These are phyloP conservation scores for Epichloe sibirici DNA, from an alignment of 2,329 filamentous ascomycete genomes.

Conservation along the genomic window DNA sequence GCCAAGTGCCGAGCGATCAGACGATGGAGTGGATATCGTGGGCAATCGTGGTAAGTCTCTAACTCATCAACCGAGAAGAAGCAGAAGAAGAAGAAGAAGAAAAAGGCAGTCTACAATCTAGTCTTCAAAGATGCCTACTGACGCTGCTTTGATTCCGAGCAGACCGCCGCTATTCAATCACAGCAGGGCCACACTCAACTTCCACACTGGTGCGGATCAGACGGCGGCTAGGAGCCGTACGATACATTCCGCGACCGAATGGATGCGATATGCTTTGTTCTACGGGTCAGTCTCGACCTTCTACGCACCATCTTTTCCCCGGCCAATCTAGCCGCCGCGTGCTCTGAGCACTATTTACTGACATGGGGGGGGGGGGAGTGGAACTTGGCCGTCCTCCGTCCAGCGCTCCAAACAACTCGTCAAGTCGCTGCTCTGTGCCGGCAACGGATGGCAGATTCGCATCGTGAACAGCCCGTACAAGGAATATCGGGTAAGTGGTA, in stretches of 20 bases:
- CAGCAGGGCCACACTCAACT: conserved; percentile 15
- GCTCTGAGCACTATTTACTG: too few species aligned
- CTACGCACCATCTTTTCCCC: neutral
- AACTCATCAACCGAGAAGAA: neutral
- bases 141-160: too few species aligned
- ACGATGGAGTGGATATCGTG: conserved; percentile 14
- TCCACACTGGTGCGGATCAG: conserved; percentile 15
- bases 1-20: conserved; percentile 10
- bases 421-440: conserved; percentile 15
- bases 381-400: neutral
- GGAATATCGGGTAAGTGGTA: conserved; percentile 11
- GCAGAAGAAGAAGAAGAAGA: neutral
- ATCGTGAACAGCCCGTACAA: conserved; percentile 15
- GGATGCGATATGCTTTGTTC: conserved; percentile 13
- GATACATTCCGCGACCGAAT: conserved; percentile 13
- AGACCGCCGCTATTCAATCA: conserved; percentile 11
- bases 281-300: conserved; percentile 6
- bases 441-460: conserved; percentile 9
- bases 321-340: too few species aligned
- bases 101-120: too few species aligned
- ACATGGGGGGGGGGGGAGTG: too few species aligned
- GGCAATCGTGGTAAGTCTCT: conserved; percentile 12
- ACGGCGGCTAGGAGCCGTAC: conserved; percentile 19
- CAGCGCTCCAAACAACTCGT: conserved; percentile 16
- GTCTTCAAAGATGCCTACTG: too few species aligned